These are phyloP conservation scores for Phytophthora boehmeriae DNA, from an alignment of 352 stramenopile species.

Conservation along the genomic window DNA sequence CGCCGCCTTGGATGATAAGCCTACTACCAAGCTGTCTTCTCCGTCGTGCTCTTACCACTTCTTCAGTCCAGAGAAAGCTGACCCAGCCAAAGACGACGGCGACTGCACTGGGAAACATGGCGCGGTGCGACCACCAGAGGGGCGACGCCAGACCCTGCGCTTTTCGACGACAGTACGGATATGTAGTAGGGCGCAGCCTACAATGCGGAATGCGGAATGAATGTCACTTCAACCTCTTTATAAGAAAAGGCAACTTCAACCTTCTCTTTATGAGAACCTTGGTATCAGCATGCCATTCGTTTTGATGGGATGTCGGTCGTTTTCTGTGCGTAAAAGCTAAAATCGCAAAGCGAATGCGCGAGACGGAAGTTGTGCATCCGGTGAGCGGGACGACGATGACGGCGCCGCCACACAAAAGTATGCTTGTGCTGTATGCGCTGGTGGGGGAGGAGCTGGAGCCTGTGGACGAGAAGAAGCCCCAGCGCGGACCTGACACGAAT, in stretches of 20 bases:
- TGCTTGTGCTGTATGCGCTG: constrained; percentile 70
- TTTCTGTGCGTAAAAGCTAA: constrained; percentile 15
- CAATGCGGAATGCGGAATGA: constrained; percentile 11
- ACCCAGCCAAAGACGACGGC: constrained; percentile 4
- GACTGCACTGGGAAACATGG: constrained; percentile 10
- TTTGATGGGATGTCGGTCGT: constrained; percentile 13
- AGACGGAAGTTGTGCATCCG: constrained; percentile 35
- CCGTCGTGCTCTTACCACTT: constrained; percentile 11
- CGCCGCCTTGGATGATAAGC: constrained; percentile 54
- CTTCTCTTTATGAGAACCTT: constrained; percentile 4
- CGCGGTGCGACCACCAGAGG: constrained; percentile 18
- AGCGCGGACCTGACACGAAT: constrained; percentile 52
- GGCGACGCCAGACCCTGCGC: background rate
- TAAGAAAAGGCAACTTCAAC: constrained; percentile 3
- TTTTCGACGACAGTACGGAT: constrained; percentile 5
- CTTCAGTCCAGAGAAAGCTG: constrained; percentile 15
- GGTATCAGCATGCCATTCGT: constrained; percentile 2
- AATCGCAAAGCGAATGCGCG: constrained; percentile 28
- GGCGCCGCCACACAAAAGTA: constrained; percentile 26
- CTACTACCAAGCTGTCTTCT: constrained; percentile 5
- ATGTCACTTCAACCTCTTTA: constrained; percentile 3
- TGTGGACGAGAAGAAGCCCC: constrained; percentile 44
- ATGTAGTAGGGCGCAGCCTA: too few species aligned
- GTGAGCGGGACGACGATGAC: constrained; percentile 34
- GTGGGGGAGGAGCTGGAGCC: constrained; percentile 67